phyloP scores from a whole-genome alignment of 805 yeast genomes.

The Saccharomycopsis javanensis region DNA sequence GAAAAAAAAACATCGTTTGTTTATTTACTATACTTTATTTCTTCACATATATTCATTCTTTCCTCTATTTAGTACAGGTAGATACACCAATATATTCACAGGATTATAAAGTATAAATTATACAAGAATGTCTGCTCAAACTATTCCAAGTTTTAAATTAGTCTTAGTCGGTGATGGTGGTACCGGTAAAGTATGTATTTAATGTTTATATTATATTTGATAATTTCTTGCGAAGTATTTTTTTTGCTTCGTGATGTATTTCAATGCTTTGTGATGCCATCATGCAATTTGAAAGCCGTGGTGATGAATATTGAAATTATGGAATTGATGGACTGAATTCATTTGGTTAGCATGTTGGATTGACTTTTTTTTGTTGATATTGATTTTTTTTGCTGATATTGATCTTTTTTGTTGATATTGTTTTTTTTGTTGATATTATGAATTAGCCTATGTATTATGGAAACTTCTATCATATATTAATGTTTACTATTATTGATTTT shows the following conservation, averaged over 20 bases:
- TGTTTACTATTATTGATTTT: no score
- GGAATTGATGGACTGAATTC: no score
- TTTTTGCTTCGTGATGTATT: background rate
- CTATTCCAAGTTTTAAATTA: conserved; percentile 91
- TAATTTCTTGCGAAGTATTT: background rate
- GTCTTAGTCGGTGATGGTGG: conserved; percentile 99
- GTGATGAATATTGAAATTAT: no score
- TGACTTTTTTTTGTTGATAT: no score
- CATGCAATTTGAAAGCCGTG: no score
- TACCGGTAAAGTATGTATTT: conserved; percentile 78
- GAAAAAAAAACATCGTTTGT: background rate
- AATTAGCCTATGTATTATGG: no score
- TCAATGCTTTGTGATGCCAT: background rate
- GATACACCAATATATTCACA: background rate
- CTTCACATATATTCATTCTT: background rate
- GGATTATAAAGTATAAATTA: background rate
- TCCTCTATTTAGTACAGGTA: background rate
- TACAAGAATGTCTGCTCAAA: conserved; percentile 15
- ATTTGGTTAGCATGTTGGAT: no score
- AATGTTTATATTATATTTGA: background rate
- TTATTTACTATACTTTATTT: background rate
- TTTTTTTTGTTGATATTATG: no score
- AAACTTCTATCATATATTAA: no score
- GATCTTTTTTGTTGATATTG: no score
- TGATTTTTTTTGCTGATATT: no score